Base-by-base conservation (phyloP, 2,329 filamentous ascomycete species). In the Paracoccidioides brasiliensis region DNA sequence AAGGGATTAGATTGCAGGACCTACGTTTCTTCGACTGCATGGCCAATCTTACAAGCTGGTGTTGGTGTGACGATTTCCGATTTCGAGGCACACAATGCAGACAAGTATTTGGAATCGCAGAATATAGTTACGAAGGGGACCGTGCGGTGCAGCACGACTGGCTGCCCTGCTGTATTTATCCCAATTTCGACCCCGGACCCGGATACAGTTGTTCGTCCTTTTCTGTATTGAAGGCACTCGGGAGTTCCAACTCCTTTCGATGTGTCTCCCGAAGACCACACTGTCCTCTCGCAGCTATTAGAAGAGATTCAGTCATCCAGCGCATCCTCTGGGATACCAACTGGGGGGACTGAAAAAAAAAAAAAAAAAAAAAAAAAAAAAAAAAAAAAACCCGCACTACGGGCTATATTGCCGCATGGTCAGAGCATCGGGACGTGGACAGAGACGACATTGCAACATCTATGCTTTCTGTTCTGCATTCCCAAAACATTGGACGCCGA, bases 1-100 rank as follows among this genome's bases (percentile, higher is more conserved):
- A 77, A 78, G 42, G 86, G 85, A 0, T 79, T 90, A 72, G 82
- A 86, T 60, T 90, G 85, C 58, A 85, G 84, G 0, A 86, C 82
- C 0, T n/a, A n/a, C n/a, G 75, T 86, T 0, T 87, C 84, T 0
- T 73, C 73, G 0, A 80, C 78, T 0, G 82, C 85, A 0, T 90
- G 84, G 83, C 74, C 80, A 0, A 64, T 81, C 0, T 65, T 90
- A 3, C 68, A 72, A 6, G 64, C 71, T 0, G 79, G 82, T 0
- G 75, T 88, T 0, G 81, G 86, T 68, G 79, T 83, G 0, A 78
- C 77, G 0, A 76, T 90, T 0, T 80, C 78, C 0, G 85, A 87
- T 60, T 65, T 67, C 10, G 83, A 89, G 57, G 75, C 80, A 0
- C 84, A 89, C 60, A 56, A 70, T 0, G 81, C 82, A 0, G 74